Evolutionary conservation across 2,329 filamentous ascomycete species (phyloP), one percentile per base, ranked within the genome.

Genomic region (Xylariaceae sp.): DNA sequence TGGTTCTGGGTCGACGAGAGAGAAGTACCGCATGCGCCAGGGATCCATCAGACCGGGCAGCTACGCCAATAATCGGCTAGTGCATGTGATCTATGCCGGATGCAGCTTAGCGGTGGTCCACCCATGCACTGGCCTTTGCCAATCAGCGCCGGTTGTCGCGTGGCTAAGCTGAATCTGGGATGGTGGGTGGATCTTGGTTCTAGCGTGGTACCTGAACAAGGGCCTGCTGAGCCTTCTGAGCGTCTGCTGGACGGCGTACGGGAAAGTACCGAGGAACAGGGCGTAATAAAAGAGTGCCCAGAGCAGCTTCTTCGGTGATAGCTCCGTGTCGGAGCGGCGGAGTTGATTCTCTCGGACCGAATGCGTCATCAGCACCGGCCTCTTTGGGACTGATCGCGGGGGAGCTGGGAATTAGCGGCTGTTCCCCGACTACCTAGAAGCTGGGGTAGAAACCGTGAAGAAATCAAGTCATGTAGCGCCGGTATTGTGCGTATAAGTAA

Each of bases 261-360:
- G 23, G 23, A 5, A 30, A 30, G 23, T 30, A 30, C 23, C 23
- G 5, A 30, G 23, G 23, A 30, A 30, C 23, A 42, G 37, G 37
- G 37, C 9, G 9, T 42, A 1, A 42, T 42, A 1, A 42, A 1
- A 15, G 13, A 45, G 42, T 53, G 23, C 44, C 48, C 15, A 17
- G 17, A 13, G 47, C 34, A 7, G 7, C 23, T 44, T 30, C 23
- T 34, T n/a, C 10, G 10, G 42, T 37, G 18, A 15, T 52, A 53
- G 45, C 15, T 39, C 44, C 18, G 51, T 45, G 7, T 6, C 23
- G 23, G 53, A 53, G 6, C 45, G 15, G 51, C n/a, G 13, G 51
- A 9, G 53, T 44, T 47, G 50, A 44, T 50, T 51, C 47, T 17
- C 13, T 63, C 62, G 62, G 62, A 52, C 62, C 62, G 62, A 63